phyloP scores from a whole-genome alignment of 2,329 filamentous ascomycete genomes.

The Bisporella sp. region DNA sequence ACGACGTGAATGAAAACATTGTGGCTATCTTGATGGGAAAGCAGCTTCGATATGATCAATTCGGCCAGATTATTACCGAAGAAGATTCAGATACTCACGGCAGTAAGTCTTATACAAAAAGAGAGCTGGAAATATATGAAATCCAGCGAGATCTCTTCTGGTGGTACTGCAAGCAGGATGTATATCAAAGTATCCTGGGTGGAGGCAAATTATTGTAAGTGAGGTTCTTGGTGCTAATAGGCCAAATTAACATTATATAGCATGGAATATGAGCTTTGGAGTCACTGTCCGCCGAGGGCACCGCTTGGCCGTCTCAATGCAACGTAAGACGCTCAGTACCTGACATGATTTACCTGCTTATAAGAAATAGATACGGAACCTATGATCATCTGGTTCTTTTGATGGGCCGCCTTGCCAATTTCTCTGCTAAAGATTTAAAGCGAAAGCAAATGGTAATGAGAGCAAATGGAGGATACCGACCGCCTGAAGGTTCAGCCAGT shows the following conservation, averaged over 20 bases:
- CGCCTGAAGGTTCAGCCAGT: slow-evolving; percentile 18
- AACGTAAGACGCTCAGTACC: slow-evolving; percentile 40
- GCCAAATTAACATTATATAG: slow-evolving; percentile 9
- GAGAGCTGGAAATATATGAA: slow-evolving; percentile 73
- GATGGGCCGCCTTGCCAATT: slow-evolving; percentile 72
- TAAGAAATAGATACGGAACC: slow-evolving; percentile 62
- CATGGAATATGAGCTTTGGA: slow-evolving; percentile 71
- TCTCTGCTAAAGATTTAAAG: slow-evolving; percentile 67
- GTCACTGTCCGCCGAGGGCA: slow-evolving; percentile 80
- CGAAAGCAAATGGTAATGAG: slow-evolving; percentile 68
- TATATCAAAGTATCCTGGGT: slow-evolving; percentile 83
- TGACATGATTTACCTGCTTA: slow-evolving; percentile 9
- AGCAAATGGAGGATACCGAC: slow-evolving; percentile 36
- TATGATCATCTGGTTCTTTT: slow-evolving; percentile 83
- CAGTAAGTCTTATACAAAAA: slow-evolving; percentile 23
- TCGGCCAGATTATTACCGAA: slow-evolving; percentile 38
- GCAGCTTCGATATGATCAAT: slow-evolving; percentile 49
- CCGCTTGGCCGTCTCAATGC: slow-evolving; percentile 71
- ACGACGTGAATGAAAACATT: slow-evolving; percentile 47
- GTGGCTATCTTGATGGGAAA: slow-evolving; percentile 52
- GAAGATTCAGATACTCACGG: slow-evolving; percentile 3
- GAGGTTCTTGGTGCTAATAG: background rate
- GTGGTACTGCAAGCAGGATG: slow-evolving; percentile 95
- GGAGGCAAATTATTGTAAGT: slow-evolving; percentile 80
- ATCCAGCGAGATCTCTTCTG: slow-evolving; percentile 82